Evolutionary conservation across 306 rosid species (phyloP).

Genomic region (Senna tora): DNA sequence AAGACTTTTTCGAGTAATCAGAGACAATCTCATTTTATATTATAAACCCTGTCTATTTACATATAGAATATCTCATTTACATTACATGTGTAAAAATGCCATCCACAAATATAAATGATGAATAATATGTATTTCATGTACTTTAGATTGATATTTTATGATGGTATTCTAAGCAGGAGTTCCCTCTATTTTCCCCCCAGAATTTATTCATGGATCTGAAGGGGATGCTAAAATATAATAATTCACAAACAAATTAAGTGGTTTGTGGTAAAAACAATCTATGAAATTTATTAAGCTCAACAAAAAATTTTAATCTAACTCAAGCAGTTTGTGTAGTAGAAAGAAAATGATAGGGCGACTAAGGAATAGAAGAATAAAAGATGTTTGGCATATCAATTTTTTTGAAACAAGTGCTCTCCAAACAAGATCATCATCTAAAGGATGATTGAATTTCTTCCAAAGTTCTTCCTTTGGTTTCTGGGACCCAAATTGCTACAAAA

Average conservation of each 20-base stretch:
- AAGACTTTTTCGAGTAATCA: not conserved
- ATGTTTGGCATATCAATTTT: not conserved
- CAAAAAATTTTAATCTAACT: not conserved
- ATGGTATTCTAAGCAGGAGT: not conserved
- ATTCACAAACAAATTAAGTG: not conserved
- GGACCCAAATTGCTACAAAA: slow-evolving; percentile 65
- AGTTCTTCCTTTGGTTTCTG: slow-evolving; percentile 88
- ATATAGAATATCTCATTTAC: not conserved
- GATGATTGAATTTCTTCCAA: slow-evolving; percentile 85
- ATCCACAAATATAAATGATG: not conserved
- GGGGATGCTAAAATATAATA: not conserved
- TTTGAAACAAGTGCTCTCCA: not conserved
- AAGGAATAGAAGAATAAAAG: not conserved
- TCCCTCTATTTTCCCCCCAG: not conserved
- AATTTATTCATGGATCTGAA: not conserved
- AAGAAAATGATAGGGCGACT: not conserved
- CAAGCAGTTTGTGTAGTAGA: not conserved
- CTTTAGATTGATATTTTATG: not conserved
- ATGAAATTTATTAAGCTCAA: not conserved
- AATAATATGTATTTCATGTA: not conserved
- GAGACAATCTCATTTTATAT: not conserved
- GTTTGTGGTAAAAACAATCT: not conserved
- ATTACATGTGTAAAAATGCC: not conserved
- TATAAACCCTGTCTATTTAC: not conserved
- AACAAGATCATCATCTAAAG: slow-evolving; percentile 6